Evolutionary conservation across 1,284 basidiomycete genomes (phyloP), one percentile per base, ranked within the genome.

Genomic region (Ganoderma multipileum): DNA sequence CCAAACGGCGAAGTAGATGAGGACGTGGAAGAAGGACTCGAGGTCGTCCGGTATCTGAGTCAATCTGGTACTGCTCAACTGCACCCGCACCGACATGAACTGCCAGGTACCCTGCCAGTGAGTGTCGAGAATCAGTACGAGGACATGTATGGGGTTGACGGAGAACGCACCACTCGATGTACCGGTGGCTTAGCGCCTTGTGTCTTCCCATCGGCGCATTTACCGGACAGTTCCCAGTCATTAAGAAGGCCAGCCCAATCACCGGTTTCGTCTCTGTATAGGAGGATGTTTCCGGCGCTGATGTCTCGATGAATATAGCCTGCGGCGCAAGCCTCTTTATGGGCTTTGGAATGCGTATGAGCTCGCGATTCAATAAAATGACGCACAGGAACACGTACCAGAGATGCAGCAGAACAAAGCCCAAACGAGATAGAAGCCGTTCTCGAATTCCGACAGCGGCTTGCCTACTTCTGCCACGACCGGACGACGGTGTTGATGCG

Each of bases 41-140:
- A 71, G 69, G n/a, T 71, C 69, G 30, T 71, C 69, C 28, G 55
- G 30, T 5, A 68, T 9, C n/a, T 41, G 28, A 18, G 66, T 61
- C 4, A n/a, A 14, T 39, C 59, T 50, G 5, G 7, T 4, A 0
- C 1, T n/a, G 9, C 66, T 23, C 26, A 66, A 50, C 18, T 64
- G 54, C 1, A 55, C 55, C 14, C 65, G 42, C 7, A 36, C 65
- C 3, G 71, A 72, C 57, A 65, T 28, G 57, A 68, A 72, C 11
- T 68, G 68, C 66, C 66, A 70, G 2, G 71, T 72, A 2, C 71
- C 71, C 68, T 72, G n/a, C n/a, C n/a, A n/a, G n/a, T n/a, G 54
- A 1, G 9, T 12, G 8, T 16, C 4, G 20, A 3, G 1, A 8
- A 3, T 28, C 12, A 54, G 30, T 4, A 36, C 12, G 26, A 50